A percentile compares a stretch with the other conserved stretches of the same genome.
Evolutionary conservation across 768 basidiomycete species (phyloP).

Genomic region (Podaxis carcinomalis): DNA sequence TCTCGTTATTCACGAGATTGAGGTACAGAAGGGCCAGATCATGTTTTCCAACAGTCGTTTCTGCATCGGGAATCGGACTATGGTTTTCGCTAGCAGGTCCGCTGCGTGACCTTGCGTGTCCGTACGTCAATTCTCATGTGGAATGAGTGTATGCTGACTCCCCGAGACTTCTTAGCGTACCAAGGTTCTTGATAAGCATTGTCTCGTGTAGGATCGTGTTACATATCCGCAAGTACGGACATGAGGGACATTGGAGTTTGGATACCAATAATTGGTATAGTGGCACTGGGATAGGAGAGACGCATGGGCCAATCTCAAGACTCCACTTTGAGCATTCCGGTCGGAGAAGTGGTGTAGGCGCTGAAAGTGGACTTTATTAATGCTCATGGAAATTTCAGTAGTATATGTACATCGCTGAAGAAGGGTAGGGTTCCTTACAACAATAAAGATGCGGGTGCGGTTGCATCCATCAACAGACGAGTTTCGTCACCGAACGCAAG

Average conservation of each 20-base stretch:
- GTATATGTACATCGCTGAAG: no score
- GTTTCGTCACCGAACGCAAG: no score
- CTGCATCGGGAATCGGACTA: neutral
- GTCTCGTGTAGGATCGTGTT: neutral
- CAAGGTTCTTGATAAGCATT: neutral
- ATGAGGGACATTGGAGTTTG: neutral
- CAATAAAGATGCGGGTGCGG: no score
- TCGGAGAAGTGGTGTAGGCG: neutral
- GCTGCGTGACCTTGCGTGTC: neutral
- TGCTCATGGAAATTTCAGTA: no score
- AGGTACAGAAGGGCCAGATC: neutral
- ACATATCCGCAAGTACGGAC: constrained; percentile 3
- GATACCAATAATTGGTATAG: neutral
- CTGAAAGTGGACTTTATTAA: neutral
- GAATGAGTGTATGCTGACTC: neutral
- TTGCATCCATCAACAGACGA: no score
- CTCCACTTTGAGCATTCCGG: neutral
- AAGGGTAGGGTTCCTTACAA: no score
- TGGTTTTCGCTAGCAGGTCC: neutral
- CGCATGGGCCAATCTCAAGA: neutral
- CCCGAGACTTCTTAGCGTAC: neutral
- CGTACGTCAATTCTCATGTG: neutral
- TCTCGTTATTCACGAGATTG: neutral
- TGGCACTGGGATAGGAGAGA: neutral
- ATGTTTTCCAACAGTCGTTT: neutral